These are phyloP conservation scores for Trametes pubescens DNA, from an alignment of 1,284 basidiomycete genomes.

Conservation along the genomic window DNA sequence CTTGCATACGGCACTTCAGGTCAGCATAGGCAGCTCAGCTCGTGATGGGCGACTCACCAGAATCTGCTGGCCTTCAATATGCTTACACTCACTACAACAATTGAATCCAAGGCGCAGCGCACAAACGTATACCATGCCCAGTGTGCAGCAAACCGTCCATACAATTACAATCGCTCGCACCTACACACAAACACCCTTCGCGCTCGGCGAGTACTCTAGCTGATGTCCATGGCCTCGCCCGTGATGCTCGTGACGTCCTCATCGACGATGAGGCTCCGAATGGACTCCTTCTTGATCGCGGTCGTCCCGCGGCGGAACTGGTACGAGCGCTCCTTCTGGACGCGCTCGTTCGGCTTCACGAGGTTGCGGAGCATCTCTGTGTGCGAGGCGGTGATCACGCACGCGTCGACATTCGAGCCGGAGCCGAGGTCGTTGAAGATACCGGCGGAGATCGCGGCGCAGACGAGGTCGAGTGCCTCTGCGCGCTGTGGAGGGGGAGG, in stretches of 20 bases:
- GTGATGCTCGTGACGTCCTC: constrained; percentile 68
- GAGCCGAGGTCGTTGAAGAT: constrained; percentile 99
- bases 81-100: neutral
- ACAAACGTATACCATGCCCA: neutral
- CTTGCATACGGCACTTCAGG: no score
- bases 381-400: constrained; percentile 85
- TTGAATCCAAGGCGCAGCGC: neutral
- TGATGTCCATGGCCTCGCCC: constrained; percentile 76
- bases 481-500: constrained; percentile 60
- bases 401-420: constrained; percentile 97
- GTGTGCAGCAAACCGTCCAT: constrained; percentile 15
- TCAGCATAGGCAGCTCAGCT: no score
- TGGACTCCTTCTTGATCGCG: constrained; percentile 83
- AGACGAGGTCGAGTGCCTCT: constrained; percentile 87
- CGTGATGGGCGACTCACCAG: no score
- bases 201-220: constrained; percentile 24
- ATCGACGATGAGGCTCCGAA: constrained; percentile 75
- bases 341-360: constrained; percentile 91
- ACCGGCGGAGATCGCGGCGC: constrained; percentile 90
- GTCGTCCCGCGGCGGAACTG: constrained; percentile 89
- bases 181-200: neutral
- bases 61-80: neutral
- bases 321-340: constrained; percentile 85
- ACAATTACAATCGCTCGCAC: constrained; percentile 32
- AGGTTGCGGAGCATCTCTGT: constrained; percentile 93